Base-by-base conservation (phyloP, 2,329 filamentous ascomycete species). In the Waltergamsia citrina region DNA sequence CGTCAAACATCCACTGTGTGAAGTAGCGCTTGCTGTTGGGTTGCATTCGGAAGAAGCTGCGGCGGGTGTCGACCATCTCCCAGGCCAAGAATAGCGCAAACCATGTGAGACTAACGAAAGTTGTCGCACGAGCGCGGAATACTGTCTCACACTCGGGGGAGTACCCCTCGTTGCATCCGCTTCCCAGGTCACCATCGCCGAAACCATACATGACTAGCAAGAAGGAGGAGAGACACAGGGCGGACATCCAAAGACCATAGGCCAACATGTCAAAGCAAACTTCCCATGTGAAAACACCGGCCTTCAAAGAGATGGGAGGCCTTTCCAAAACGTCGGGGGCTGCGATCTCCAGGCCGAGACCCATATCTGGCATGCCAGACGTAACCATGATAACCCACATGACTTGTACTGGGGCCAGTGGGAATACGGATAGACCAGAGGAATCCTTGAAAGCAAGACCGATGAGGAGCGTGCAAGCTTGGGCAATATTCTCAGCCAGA, bases 311-410 rank as follows among this genome's bases (percentile, higher is more conserved):
- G 31, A 38, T 34, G 0, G 82, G 82, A 2, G 80, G 79, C 1
- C 81, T 69, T 20, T 59, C 51, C 59, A 87, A 74, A 41, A 86
- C 78, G 49, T 83, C 79, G 0, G 79, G 71, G 0, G 77, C 74
- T 0, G 81, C 79, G 26, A 67, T 60, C 57, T 87, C 81, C 56
- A 85, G 80, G 4, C 82, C 81, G 4, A 87, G 65, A 40, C 82
- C 83, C 75, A 86, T 85, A 43, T 85, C 82, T 2, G 81, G 81
- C 44, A 85, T 65, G 15, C 75, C 78, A 29, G 78, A 83, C 1
- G 81, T 87, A 34, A 84, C 71, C 79, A 86, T 85, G 51, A 85
- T 85, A 43, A 87, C 78, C 82, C 81, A 87, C 31, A 87, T 66
- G 42, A 86, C 84, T 44, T 86, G 75, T n/a, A 86, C 77, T 0